Base-by-base conservation (phyloP, 805 yeast genomes). In the Spathaspora hagerdaliae region DNA sequence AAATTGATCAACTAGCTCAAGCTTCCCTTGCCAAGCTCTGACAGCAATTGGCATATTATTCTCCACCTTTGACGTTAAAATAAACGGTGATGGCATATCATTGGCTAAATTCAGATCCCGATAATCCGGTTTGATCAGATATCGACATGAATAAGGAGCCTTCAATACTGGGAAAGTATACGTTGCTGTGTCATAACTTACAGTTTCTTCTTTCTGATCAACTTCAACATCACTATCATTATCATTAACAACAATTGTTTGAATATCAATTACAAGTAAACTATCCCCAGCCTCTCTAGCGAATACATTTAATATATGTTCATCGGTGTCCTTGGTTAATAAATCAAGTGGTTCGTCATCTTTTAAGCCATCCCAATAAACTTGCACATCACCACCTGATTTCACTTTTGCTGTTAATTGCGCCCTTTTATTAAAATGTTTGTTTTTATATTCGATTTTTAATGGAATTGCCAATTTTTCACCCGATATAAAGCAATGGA, bases 1-100 rank as follows among this genome's bases (percentile, higher is more conserved):
- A 11, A 49, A 50, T 11, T 42, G 38, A 19, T 46, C 45, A 31
- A 19, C 31, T 6, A 50, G 39, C 43, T 29, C 29, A 10, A 51
- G 45, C 24, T 53, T 59, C 39, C 56, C 62, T 40, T 47, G 61
- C 76, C 63, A 64, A 9, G 60, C 50, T 49, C 67, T 59, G 31
- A 56, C 64, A 36, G 61, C 60, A 36, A 60, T 62, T 32, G 64
- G 69, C 67, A 59, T 65, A 31, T 53, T 50, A 3, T 51, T 46
- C 9, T 57, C 60, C 2, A 43, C 44, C n/a, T 45, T 47, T 5
- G 42, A 49, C 3, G 51, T 46, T 7, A 67, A 44, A 7, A 69
- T 49, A 39, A 71, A 71, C 6, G 73, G 72, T 19, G 61, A 64
- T 2, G 76, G 65, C 51, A 77, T 56, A 14, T 64, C 70, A n/a